These are phyloP conservation scores for Mucor irregularis DNA, from an alignment of 371 early-diverging fungal species.

Conservation along the genomic window DNA sequence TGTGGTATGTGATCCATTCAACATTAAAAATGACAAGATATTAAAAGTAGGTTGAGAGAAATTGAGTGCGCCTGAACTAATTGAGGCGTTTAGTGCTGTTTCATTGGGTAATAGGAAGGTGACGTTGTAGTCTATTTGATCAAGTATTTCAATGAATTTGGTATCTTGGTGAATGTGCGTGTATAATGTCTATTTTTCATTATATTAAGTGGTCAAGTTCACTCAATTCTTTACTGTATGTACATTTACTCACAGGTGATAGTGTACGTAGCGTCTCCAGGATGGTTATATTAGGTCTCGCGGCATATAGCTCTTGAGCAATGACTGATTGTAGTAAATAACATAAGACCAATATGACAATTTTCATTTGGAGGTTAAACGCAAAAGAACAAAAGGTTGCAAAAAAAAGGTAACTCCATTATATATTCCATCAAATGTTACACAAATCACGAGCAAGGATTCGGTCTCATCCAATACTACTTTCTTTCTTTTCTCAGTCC, in stretches of 20 bases:
- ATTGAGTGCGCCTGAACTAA: conserved; percentile 15
- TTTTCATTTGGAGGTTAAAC: background rate
- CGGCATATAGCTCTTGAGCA: no score
- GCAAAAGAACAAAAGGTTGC: conserved; percentile 2
- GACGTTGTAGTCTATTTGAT: conserved; percentile 1
- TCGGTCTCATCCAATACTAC: background rate
- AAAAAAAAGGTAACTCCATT: background rate
- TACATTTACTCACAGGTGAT: background rate
- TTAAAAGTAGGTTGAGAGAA: conserved; percentile 1
- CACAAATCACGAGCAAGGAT: conserved; percentile 18
- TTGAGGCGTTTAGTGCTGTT: conserved; percentile 5
- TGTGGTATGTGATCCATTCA: background rate
- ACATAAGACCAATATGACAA: background rate
- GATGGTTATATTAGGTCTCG: background rate
- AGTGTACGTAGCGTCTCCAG: background rate
- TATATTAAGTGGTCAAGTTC: no score
- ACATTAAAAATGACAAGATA: background rate
- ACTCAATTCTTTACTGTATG: no score
- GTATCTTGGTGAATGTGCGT: background rate
- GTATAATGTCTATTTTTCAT: background rate
- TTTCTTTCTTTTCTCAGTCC: conserved; percentile 9
- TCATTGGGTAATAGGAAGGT: conserved; percentile 23
- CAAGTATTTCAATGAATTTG: background rate
- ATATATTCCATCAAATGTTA: background rate
- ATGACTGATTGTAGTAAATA: no score